Percentiles rank a stretch among this genome's conserved stretches.
These are phyloP conservation scores for Lactarius quietus DNA, from an alignment of 768 basidiomycete genomes.

Conservation along the genomic window DNA sequence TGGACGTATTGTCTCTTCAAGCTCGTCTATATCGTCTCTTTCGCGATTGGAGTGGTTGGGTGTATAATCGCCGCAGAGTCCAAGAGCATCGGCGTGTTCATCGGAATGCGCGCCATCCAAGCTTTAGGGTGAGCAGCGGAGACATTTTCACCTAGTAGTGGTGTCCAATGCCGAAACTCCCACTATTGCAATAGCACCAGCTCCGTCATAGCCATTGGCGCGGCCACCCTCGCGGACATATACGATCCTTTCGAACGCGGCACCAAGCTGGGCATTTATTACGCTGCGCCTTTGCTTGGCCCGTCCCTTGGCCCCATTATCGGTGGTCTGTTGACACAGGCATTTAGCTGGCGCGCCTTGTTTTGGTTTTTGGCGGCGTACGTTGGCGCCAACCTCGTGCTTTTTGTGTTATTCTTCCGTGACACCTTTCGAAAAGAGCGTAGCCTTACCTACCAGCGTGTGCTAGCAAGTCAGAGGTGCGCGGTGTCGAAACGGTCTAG, in stretches of 20 bases:
- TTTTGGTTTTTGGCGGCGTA: slow-evolving; percentile 81
- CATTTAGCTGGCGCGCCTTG: slow-evolving; percentile 71
- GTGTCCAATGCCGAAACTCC: slow-evolving; percentile 17
- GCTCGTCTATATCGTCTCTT: slow-evolving; percentile 53
- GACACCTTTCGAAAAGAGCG: slow-evolving; percentile 85
- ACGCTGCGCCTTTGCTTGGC: slow-evolving; percentile 74
- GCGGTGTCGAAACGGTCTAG: slow-evolving; percentile 29
- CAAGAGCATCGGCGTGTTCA: slow-evolving; percentile 51
- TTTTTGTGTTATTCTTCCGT: slow-evolving; percentile 65
- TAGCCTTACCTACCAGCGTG: slow-evolving; percentile 73
- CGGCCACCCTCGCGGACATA: slow-evolving; percentile 75
- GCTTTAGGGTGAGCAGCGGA: slow-evolving; percentile 50
- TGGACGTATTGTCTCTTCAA: neutral
- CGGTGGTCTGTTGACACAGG: slow-evolving; percentile 64
- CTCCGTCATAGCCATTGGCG: slow-evolving; percentile 67
- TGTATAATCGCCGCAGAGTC: slow-evolving; percentile 56
- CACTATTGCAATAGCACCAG: slow-evolving; percentile 44
- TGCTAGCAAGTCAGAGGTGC: slow-evolving; percentile 42
- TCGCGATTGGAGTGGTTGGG: slow-evolving; percentile 51
- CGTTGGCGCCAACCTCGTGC: slow-evolving; percentile 48
- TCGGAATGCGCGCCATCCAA: slow-evolving; percentile 68
- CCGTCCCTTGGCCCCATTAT: slow-evolving; percentile 65
- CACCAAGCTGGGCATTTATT: slow-evolving; percentile 76
- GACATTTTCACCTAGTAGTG: slow-evolving; percentile 8
- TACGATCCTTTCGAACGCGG: slow-evolving; percentile 74